phyloP scores from a whole-genome alignment of 352 stramenopile genomes.

The Plasmopara viticola region DNA sequence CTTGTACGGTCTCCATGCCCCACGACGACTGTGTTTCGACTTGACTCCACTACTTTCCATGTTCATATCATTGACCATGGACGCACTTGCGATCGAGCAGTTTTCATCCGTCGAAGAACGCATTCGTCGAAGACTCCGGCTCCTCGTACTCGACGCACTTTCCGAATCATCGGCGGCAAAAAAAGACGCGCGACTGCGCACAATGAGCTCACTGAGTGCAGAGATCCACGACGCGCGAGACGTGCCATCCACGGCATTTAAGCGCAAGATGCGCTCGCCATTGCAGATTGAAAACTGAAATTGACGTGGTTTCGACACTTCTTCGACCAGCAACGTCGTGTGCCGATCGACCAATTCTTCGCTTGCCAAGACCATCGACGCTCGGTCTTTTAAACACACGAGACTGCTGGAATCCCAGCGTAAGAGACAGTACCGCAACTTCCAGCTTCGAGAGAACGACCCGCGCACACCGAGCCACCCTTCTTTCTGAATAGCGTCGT shows the following conservation, averaged over 20 bases:
- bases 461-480: conserved; percentile 70
- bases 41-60: conserved; percentile 17
- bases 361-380: conserved; percentile 61
- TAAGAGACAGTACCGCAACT: conserved; percentile 79
- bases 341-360: conserved; percentile 72
- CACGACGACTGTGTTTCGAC: conserved; percentile 18
- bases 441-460: conserved; percentile 72
- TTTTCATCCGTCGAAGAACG: conserved; percentile 59
- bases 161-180: conserved; percentile 69
- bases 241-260: conserved; percentile 64
- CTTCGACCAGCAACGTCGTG: conserved; percentile 60
- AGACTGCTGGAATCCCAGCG: conserved; percentile 61
- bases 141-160: conserved; percentile 35
- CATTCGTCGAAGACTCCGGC: conserved; percentile 41
- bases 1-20: conserved; percentile 70
- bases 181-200: conserved; percentile 70
- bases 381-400: conserved; percentile 65
- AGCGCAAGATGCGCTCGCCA: conserved; percentile 48
- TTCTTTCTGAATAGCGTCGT: conserved; percentile 67
- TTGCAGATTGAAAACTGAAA: conserved; percentile 82
- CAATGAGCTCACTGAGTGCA: conserved; percentile 75
- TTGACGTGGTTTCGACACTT: conserved; percentile 55
- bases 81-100: conserved; percentile 23
- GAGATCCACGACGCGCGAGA: conserved; percentile 62
- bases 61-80: conserved; percentile 27